phyloP scores from a whole-genome alignment of 2,329 filamentous ascomycete species.

The Arthrobotrys sphaeroides region DNA sequence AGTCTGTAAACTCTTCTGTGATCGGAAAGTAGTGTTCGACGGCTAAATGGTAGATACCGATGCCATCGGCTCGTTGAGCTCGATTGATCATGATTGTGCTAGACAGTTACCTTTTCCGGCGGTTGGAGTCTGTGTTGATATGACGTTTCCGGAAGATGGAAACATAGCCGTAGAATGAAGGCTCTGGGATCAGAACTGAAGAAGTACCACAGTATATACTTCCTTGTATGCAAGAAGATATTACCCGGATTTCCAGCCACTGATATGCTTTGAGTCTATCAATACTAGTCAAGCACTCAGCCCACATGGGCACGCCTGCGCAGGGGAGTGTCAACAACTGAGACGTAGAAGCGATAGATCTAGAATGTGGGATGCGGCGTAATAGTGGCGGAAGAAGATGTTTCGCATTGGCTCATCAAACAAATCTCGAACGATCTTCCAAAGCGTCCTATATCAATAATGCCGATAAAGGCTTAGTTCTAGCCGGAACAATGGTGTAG shows the following conservation, averaged over 20 bases:
- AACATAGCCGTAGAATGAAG: background rate
- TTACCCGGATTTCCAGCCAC: background rate
- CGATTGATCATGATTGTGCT: conserved; percentile 45
- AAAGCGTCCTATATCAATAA: background rate
- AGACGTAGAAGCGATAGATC: background rate
- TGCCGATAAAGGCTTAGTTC: background rate
- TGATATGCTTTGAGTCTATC: background rate
- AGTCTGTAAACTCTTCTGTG: conserved; percentile 12
- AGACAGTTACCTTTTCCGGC: conserved; percentile 35
- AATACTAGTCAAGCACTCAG: background rate
- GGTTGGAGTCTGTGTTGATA: background rate
- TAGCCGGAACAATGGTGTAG: background rate
- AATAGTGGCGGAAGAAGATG: background rate
- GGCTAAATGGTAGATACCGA: background rate
- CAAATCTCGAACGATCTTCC: background rate
- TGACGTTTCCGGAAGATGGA: conserved; percentile 16
- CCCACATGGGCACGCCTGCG: background rate
- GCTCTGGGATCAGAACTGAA: conserved; percentile 3
- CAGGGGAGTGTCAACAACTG: no score
- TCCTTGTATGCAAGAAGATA: background rate
- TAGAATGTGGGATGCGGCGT: background rate
- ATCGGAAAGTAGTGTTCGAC: conserved; percentile 4
- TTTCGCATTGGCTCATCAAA: background rate
- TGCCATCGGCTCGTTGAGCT: conserved; percentile 21
- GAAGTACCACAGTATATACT: background rate